Base-by-base conservation (phyloP, 1,284 basidiomycete genomes). In the Puccinia novopanici region DNA sequence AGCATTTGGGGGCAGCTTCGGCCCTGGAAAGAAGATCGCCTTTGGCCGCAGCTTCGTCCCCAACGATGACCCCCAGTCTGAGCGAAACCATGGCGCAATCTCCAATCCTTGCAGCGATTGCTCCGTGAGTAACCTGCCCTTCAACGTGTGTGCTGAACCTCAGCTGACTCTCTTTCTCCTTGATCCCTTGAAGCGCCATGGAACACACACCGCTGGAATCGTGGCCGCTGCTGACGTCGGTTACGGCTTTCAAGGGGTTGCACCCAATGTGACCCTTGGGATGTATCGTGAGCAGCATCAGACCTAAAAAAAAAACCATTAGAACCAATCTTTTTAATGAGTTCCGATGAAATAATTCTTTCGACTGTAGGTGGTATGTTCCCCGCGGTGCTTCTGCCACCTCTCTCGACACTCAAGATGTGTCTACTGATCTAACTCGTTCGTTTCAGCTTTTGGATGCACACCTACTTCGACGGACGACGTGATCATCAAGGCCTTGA, bases 1-100 rank as follows among this genome's bases (percentile, higher is more conserved):
- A 15, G 86, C 87, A 22, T 89, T 92, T 74, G 91, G 90, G 54
- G 90, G 89, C 15, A 90, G 88, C 48, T 89, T 91, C 82, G 91
- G 90, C 9, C 85, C 88, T 1, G 89, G 89, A 22, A 87, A 88
- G 85, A 91, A 91, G 84, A 86, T 91, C 81, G 87, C 88, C 68
- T 89, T 89, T 37, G 90, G 90, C 1, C 89, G 86, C 82, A 90
- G 89, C 82, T 87, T 89, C 52, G 88, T 89, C 48, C 70, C 57
- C 13, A 61, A 80, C 42, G 30, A 54, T 22, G 72, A 68, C 27
- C 2, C 27, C 17, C 40, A 42, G n/a, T 52, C 50, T 54, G 5
- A 24, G 13, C 34, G 12, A 45, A 55, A 37, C 22, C 3, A 3
- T 24, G 71, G 54, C 10, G 12, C 27, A 45, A 55, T 72, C 4